Evolutionary conservation across 164 flowering plant genomes (phyloP), one percentile per base, ranked within the genome.

Genomic region (Dillenia turbinata): DNA sequence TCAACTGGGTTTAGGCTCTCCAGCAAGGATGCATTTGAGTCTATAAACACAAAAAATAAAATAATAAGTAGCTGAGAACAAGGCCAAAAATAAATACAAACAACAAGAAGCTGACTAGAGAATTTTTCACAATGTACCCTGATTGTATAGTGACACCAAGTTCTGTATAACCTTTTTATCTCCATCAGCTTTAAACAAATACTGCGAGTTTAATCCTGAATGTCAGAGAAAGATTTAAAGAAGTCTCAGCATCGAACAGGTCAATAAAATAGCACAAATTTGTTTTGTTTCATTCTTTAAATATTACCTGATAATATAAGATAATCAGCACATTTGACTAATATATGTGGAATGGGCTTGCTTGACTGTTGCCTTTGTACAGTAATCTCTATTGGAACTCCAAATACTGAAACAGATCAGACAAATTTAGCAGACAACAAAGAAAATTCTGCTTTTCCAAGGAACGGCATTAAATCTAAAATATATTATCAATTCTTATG

Each of bases 291-390:
- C 15, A 54, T 26, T 44, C 43, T 45, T 26, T 19, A 17, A 15
- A 12, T 57, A 53, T 72, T 60, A 92, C 98, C 98, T 81, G 90
- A 81, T 65, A 84, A 63, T 71, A 92, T 61, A 51, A 92, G 95
- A 76, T 70, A 79, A 81, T 92, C 98, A 15, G 96, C 98, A 82
- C 93, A 88, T 60, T 76, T 85, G 63, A 86, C 78, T 80, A 92
- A 71, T 64, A 90, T 76, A 57, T 75, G 67, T 10, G 98, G 98
- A 71, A 90, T 64, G 14, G 86, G 87, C 67, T 72, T 69, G 80
- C 66, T 72, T 48, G 86, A 84, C 59, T 86, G 80, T 69, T 86
- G 96, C 16, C 87, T 78, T 65, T 88, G 93, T 43, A 92, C 89
- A 16, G 92, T 83, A 19, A 83, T 62, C 77, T 92, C 96, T 73